Conservation (phyloP, 176 grass and related monocot genomes). For the Oryza meridionalis region DNA sequence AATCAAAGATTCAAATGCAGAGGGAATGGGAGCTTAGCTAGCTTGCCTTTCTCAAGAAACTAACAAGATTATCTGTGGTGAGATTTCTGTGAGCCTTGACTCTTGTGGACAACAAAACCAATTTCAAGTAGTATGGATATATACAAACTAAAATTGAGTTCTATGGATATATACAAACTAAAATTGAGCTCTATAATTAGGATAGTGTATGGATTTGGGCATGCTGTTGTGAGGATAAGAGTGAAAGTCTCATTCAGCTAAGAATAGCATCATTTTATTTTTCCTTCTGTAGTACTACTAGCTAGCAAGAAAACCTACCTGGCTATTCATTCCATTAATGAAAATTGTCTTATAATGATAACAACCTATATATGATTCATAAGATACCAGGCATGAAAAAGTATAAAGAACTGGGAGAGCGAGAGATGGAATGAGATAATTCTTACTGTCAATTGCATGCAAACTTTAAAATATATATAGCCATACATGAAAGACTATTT, state of each 20-base stretch:
- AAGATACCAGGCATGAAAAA: too few relatives aligned
- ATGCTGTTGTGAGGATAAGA: slow-evolving; percentile 32
- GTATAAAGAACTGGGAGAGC: too few relatives aligned
- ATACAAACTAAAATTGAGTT: background rate
- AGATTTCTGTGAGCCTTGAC: background rate
- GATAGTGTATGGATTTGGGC: slow-evolving; percentile 3
- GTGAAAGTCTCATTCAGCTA: slow-evolving; percentile 10
- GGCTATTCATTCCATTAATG: too few relatives aligned
- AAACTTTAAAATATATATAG: too few relatives aligned
- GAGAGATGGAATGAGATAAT: too few relatives aligned
- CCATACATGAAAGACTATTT: too few relatives aligned
- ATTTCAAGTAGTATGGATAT: background rate
- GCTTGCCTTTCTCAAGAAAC: slow-evolving; percentile 25
- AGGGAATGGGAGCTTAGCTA: background rate
- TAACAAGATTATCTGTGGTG: background rate
- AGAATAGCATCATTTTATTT: background rate
- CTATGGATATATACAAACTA: background rate
- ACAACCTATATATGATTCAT: background rate
- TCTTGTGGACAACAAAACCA: background rate
- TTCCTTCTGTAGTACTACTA: background rate
- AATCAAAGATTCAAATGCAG: slow-evolving; percentile 10
- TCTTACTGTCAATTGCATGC: too few relatives aligned
- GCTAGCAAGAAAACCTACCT: background rate
- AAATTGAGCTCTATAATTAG: slow-evolving; percentile 42
- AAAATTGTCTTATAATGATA: too few relatives aligned